phyloP scores from a whole-genome alignment of 345 rosid genomes.

The Salix udensis region DNA sequence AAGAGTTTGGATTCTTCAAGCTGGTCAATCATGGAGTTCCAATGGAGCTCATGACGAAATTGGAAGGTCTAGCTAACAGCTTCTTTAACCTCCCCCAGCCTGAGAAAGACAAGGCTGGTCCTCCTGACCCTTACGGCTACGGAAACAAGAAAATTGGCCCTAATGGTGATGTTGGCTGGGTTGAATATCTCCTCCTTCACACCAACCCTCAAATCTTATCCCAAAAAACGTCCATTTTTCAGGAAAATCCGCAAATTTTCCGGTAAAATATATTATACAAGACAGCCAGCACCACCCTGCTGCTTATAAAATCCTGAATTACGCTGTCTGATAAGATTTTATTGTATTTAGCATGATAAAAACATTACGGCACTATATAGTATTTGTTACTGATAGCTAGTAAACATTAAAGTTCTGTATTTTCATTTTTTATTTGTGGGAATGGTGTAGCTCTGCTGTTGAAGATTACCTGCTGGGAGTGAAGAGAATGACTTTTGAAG shows the following conservation, averaged over 20 bases:
- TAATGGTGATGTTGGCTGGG: conserved; percentile 78
- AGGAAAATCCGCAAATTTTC: conserved; percentile 37
- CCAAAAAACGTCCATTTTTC: conserved; percentile 28
- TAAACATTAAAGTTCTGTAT: no score
- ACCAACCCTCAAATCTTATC: conserved; percentile 32
- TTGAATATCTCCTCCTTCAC: conserved; percentile 63
- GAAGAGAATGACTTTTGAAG: conserved; percentile 27
- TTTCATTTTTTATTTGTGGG: no score
- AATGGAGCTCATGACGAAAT: conserved; percentile 36
- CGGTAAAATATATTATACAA: conserved; percentile 31
- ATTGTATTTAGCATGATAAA: no score
- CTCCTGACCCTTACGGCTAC: conserved; percentile 78
- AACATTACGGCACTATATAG: no score
- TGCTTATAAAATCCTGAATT: no score
- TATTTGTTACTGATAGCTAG: no score
- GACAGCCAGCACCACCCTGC: neutral
- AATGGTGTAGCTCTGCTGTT: conserved; percentile 20
- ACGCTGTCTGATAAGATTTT: no score
- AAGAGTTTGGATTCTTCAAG: conserved; percentile 76
- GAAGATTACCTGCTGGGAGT: conserved; percentile 33
- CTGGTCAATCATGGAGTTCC: conserved; percentile 76
- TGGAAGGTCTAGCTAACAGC: conserved; percentile 50
- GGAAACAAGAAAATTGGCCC: conserved; percentile 64
- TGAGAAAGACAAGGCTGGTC: conserved; percentile 57
- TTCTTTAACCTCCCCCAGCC: conserved; percentile 65